phyloP scores from a whole-genome alignment of 1,284 basidiomycete genomes.

The Phellinidium pouzarii region DNA sequence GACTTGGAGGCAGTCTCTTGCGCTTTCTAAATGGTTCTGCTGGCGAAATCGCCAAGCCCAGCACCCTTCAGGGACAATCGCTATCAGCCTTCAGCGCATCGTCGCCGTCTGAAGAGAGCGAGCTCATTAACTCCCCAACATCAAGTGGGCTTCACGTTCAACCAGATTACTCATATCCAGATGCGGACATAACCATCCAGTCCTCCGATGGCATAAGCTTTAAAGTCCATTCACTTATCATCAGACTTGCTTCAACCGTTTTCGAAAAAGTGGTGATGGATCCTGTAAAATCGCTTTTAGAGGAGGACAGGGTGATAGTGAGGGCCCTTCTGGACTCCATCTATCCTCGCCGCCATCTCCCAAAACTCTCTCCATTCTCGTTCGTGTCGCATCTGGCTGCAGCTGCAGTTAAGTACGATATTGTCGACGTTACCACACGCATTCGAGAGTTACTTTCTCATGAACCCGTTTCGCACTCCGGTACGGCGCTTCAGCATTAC shows the following conservation, averaged over 20 bases:
- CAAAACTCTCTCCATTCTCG: not conserved
- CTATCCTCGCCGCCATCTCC: conserved; percentile 9
- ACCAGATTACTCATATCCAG: not conserved
- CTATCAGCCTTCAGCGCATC: no score
- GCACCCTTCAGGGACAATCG: no score
- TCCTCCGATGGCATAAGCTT: conserved; percentile 14
- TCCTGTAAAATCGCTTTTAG: not conserved
- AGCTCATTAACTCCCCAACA: no score
- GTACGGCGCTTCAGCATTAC: conserved; percentile 34
- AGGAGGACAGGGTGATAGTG: conserved; percentile 1
- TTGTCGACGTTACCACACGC: not conserved
- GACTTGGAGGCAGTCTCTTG: no score
- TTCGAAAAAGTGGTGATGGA: conserved; percentile 9
- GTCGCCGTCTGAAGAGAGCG: no score
- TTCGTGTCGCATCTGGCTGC: conserved; percentile 1
- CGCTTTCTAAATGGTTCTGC: no score
- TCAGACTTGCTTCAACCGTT: conserved; percentile 11
- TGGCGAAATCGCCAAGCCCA: no score
- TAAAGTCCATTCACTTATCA: conserved; percentile 11
- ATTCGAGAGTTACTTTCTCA: not conserved
- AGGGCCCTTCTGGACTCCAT: conserved; percentile 7
- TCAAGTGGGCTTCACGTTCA: not conserved
- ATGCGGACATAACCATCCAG: conserved; percentile 8
- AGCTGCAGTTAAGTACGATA: conserved; percentile 13
- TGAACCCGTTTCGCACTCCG: conserved; percentile 16